Base-by-base conservation (phyloP, 2,329 filamentous ascomycete genomes). In the Chaetomium sp. region DNA sequence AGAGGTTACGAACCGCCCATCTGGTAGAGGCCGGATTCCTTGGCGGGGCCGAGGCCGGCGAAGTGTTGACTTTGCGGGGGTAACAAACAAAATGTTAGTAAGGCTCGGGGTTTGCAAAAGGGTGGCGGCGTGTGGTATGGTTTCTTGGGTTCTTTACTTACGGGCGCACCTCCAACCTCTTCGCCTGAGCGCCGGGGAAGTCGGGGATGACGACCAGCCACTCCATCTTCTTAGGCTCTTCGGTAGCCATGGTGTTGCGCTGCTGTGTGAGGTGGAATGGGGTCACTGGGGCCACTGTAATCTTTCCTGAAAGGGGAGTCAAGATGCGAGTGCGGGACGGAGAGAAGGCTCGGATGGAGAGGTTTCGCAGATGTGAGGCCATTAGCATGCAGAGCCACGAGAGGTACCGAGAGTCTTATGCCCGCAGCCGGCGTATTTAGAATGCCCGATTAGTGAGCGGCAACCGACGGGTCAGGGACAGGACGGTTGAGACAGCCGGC, bases 141-240 rank as follows among this genome's bases (percentile, higher is more conserved):
- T 42, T 21, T 19, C 9, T 23, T 9, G n/a, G n/a, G n/a, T 23
- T 47, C 38, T 47, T 29, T 23, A 79, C 84, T 71, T 74, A 88
- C 86, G 80, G 75, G 67, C 86, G 80, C 54, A 87, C 81, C 69
- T 86, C 83, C 29, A 90, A 77, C 62, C 89, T 81, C 81, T 89
- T 89, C 69, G 81, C 81, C 65, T 83, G 77, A 23, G 76, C 80
- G 49, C 83, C 86, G 1, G 87, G 83, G 75, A 87, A 85, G 75
- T 92, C 89, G 13, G 87, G 89, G 45, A 91, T 74, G 64, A 92
- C 81, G 70, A 89, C 87, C 45, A 92, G 83, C 80, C 87, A 92
- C 75, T 91, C 87, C 66, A 79, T 82, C 73, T 82, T 83, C 73
- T 83, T 84, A 56, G 74, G 71, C 55, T 74, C 60, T 16, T 71